A percentile compares a stretch with the other conserved stretches of the same genome.
These are phyloP conservation scores for Metschnikowia lunata DNA, from an alignment of 805 yeast species.

Conservation along the genomic window DNA sequence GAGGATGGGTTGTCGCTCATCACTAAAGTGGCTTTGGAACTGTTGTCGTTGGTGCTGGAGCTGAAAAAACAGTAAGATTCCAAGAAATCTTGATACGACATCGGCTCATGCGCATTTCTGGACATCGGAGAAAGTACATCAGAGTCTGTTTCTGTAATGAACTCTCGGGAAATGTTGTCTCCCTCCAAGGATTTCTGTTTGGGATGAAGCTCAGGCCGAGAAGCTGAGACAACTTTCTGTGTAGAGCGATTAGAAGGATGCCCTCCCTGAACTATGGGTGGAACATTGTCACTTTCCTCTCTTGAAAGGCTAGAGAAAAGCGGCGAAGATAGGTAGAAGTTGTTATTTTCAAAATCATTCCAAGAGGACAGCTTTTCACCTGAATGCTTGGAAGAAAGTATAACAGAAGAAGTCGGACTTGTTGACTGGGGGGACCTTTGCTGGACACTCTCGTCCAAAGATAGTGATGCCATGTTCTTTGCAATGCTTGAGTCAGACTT, in stretches of 20 bases:
- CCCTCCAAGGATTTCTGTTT: background rate
- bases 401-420: background rate
- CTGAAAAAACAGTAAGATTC: constrained; percentile 59
- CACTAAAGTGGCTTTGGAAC: constrained; percentile 15
- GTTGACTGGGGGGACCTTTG: background rate
- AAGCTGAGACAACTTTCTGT: background rate
- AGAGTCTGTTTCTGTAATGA: background rate
- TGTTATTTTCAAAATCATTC: constrained; percentile 30
- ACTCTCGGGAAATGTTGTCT: background rate
- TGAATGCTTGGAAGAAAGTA: background rate
- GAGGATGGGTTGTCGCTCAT: constrained; percentile 15
- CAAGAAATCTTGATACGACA: constrained; percentile 52
- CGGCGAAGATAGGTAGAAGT: constrained; percentile 36
- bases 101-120: constrained; percentile 35
- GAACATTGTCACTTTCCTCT: background rate
- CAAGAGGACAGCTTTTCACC: background rate
- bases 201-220: background rate
- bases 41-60: constrained; percentile 17
- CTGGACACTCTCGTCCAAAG: background rate
- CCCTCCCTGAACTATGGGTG: background rate
- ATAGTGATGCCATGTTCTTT: background rate
- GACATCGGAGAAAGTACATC: background rate
- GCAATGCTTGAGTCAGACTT: constrained; percentile 20
- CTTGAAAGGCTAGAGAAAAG: constrained; percentile 13
- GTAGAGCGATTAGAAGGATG: background rate